Evolutionary conservation across 2,329 filamentous ascomycete genomes (phyloP).

Genomic region (Cercospora zeina): DNA sequence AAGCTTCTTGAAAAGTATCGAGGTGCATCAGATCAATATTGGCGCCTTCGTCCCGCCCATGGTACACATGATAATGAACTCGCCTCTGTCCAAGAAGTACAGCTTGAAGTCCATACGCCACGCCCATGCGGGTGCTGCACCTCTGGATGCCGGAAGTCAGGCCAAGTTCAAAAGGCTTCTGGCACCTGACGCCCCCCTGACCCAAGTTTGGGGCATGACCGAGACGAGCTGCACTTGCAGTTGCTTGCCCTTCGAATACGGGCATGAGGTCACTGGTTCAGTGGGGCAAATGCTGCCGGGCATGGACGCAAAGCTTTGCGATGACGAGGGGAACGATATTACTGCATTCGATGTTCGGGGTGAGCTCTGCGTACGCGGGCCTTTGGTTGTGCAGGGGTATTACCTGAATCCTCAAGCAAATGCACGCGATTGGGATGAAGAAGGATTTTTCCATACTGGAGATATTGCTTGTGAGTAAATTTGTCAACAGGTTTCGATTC

Average conservation of each 20-base stretch:
- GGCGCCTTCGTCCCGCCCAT: slow-evolving; percentile 56
- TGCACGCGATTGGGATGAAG: slow-evolving; percentile 49
- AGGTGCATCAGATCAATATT: slow-evolving; percentile 53
- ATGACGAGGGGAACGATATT: slow-evolving; percentile 44
- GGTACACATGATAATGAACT: slow-evolving; percentile 53
- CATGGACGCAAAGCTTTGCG: slow-evolving; percentile 52
- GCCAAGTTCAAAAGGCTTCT: slow-evolving; percentile 47
- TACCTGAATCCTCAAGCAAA: slow-evolving; percentile 54
- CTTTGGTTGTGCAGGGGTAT: slow-evolving; percentile 55
- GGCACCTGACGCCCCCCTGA: slow-evolving; percentile 44
- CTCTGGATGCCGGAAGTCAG: slow-evolving; percentile 52
- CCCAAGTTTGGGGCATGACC: slow-evolving; percentile 51
- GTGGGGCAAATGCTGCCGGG: slow-evolving; percentile 48
- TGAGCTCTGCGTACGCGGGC: slow-evolving; percentile 57
- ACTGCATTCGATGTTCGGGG: slow-evolving; percentile 38
- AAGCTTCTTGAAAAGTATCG: slow-evolving; percentile 48
- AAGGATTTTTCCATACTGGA: slow-evolving; percentile 52
- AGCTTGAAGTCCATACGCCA: slow-evolving; percentile 46
- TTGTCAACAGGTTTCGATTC: not conserved
- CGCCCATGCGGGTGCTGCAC: slow-evolving; percentile 48
- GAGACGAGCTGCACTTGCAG: slow-evolving; percentile 42
- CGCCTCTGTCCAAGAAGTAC: slow-evolving; percentile 47
- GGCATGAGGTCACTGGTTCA: slow-evolving; percentile 37
- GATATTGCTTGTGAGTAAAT: slow-evolving; percentile 41
- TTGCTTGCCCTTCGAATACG: not conserved